Percentiles rank a stretch among this genome's conserved stretches.
phyloP scores from a whole-genome alignment of 345 rosid genomes.

The Rhodamnia argentea region DNA sequence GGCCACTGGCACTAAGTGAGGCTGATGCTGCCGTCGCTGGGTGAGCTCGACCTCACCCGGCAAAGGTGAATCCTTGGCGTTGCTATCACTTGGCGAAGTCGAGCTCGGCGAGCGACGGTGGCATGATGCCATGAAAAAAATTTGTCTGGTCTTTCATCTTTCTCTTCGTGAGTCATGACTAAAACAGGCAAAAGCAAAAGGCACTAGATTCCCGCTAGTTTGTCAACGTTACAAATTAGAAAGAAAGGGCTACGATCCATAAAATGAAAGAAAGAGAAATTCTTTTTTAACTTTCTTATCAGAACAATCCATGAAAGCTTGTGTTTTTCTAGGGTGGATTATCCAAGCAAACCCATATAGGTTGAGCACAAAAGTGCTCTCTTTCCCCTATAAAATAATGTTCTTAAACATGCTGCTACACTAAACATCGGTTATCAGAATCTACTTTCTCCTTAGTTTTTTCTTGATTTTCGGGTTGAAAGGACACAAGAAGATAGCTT shows the following conservation, averaged over 20 bases:
- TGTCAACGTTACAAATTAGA: neutral
- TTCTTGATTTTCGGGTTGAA: neutral
- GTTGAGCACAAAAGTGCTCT: neutral
- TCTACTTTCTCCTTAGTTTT: neutral
- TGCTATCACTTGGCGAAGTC: too few species aligned
- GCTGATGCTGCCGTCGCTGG: too few species aligned
- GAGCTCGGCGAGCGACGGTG: too few species aligned
- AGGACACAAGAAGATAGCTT: neutral
- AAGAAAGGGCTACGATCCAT: neutral
- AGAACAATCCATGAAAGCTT: neutral
- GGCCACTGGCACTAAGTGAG: too few species aligned
- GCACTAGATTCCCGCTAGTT: slow-evolving; percentile 33
- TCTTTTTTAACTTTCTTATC: neutral
- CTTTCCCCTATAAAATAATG: neutral
- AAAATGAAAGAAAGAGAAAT: neutral
- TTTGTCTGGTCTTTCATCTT: slow-evolving; percentile 7
- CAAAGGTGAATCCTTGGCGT: too few species aligned
- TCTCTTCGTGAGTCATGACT: neutral
- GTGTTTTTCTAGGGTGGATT: neutral
- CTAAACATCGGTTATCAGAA: neutral
- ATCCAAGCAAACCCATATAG: neutral
- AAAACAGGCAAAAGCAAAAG: slow-evolving; percentile 17
- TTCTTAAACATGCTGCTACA: neutral
- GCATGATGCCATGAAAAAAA: neutral
- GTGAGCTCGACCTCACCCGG: too few species aligned